Base-by-base conservation (phyloP, 2,329 filamentous ascomycete genomes). In the Stagonosporopsis chrysanthemi region DNA sequence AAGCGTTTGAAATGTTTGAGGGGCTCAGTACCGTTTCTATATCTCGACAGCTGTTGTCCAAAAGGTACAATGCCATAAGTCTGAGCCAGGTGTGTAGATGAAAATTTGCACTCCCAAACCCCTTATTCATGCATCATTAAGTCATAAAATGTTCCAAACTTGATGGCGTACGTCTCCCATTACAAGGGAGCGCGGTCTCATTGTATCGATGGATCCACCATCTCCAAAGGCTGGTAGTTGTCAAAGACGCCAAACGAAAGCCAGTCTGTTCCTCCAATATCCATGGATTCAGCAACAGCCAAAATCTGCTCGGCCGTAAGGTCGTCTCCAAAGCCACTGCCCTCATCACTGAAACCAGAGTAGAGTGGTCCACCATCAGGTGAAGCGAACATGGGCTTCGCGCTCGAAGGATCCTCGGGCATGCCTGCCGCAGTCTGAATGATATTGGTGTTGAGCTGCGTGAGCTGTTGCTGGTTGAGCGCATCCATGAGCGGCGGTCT, bases 221-320 rank as follows among this genome's bases (percentile, higher is more conserved):
- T 58, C 4, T 56, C 47, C 38, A 56, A 31, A 19, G 53, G 42
- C 26, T 65, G 64, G 44, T 65, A 68, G 60, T 80, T 78, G 42
- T 81, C 78, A 31, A 79, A 73, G 52, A 82, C 78, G 0, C 77
- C 77, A 49, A 81, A 79, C 0, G 78, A 80, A 33, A 82, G 70
- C 78, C 80, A 82, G 36, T 82, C 80, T 2, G 78, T 78, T 29
- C 80, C 77, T 12, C 63, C 66, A 12, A 66, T 45, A 61, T 79
- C 81, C 52, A 83, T 82, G 12, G 79, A 81, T 42, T 82, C 79
- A 0, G 80, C 80, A 57, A 82, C 75, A 3, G 79, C 80, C 59
- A 82, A 75, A 36, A 83, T 80, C 47, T 82, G 79, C 2, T 76
- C 79, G 2, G 78, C 77, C 0, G 79, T 81, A 12, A 82, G 64